Evolutionary conservation across 2,329 filamentous ascomycete genomes (phyloP).

Genomic region (Talaromyces marneffei): DNA sequence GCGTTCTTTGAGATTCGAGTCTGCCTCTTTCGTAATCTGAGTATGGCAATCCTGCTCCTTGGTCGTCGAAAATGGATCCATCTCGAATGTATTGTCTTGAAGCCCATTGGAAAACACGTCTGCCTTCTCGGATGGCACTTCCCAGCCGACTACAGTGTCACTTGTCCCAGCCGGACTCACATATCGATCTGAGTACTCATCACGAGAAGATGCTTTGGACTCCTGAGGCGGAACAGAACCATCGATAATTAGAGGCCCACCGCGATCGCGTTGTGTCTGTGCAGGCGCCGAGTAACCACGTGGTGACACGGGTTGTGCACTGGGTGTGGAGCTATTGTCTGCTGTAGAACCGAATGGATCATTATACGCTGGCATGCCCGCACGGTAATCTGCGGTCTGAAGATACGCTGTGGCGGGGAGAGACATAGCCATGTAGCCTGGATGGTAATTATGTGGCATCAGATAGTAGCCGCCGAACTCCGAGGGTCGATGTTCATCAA

Average conservation of each 20-base stretch:
- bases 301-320: slow-evolving; percentile 18
- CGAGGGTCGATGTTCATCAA: slow-evolving; percentile 35
- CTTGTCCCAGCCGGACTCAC: neutral
- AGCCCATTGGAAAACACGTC: slow-evolving; percentile 13
- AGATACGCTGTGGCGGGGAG: slow-evolving; percentile 31
- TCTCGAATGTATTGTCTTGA: slow-evolving; percentile 33
- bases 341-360: slow-evolving; percentile 22
- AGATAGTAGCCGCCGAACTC: slow-evolving; percentile 45
- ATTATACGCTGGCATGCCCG: slow-evolving; percentile 20
- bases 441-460: slow-evolving; percentile 39
- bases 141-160: slow-evolving; percentile 9
- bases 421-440: slow-evolving; percentile 34
- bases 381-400: slow-evolving; percentile 30
- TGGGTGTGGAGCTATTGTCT: slow-evolving; percentile 22
- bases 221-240: slow-evolving; percentile 41
- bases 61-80: slow-evolving; percentile 27
- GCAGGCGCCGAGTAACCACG: slow-evolving; percentile 22
- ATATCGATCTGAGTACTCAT: slow-evolving; percentile 30
- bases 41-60: slow-evolving; percentile 24
- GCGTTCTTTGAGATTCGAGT: slow-evolving; percentile 29
- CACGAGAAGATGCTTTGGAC: slow-evolving; percentile 18
- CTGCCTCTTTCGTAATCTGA: slow-evolving; percentile 1
- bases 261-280: slow-evolving; percentile 26
- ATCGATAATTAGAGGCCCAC: slow-evolving; percentile 44
- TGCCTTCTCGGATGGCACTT: slow-evolving; percentile 6